phyloP scores from a whole-genome alignment of 2,329 filamentous ascomycete species.

The Sarocladium strictum region DNA sequence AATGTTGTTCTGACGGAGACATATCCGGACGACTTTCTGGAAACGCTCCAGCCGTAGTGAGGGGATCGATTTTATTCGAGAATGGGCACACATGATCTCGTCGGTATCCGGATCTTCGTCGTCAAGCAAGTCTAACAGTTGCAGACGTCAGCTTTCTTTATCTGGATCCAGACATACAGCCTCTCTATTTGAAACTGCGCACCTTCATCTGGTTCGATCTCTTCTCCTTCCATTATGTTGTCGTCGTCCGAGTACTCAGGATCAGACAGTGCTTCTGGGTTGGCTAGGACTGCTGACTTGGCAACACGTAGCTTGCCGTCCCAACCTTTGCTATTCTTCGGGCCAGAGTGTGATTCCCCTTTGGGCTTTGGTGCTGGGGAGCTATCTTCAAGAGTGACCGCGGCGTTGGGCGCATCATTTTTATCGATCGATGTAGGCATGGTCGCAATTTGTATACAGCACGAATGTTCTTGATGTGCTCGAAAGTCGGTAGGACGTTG shows the following conservation, averaged over 20 bases:
- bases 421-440: constrained; percentile 38
- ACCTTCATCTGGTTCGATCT: constrained; percentile 81
- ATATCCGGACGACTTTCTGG: constrained; percentile 67
- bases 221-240: constrained; percentile 62
- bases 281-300: constrained; percentile 54
- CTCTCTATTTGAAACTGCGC: constrained; percentile 13
- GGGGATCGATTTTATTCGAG: constrained; percentile 71
- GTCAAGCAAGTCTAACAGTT: constrained; percentile 49
- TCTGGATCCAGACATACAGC: no score
- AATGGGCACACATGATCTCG: constrained; percentile 88
- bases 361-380: constrained; percentile 31
- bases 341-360: constrained; percentile 37
- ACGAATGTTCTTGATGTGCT: not conserved
- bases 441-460: constrained; percentile 12
- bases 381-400: constrained; percentile 45
- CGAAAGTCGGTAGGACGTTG: not conserved
- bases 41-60: constrained; percentile 81
- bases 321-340: constrained; percentile 66
- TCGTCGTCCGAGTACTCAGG: constrained; percentile 75
- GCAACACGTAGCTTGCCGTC: constrained; percentile 77
- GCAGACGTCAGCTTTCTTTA: not conserved
- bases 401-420: constrained; percentile 30
- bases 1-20: constrained; percentile 89
- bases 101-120: constrained; percentile 55
- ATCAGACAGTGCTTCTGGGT: constrained; percentile 78